These are phyloP conservation scores for Cotoneaster glaucophyllus DNA, from an alignment of 306 rosid genomes.

Conservation along the genomic window DNA sequence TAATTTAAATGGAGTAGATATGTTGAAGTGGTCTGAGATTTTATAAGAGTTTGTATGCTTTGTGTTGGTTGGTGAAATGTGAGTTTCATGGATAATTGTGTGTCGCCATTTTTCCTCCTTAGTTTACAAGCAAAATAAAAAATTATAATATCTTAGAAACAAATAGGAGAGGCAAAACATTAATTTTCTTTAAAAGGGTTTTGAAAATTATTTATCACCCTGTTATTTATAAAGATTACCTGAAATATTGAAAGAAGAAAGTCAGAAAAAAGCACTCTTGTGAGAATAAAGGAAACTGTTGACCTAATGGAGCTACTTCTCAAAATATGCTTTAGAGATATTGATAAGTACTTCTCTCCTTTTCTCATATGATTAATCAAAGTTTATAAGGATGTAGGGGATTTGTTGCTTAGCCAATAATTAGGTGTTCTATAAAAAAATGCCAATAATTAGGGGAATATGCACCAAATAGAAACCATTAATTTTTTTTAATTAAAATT, in stretches of 20 bases:
- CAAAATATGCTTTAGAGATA: not conserved
- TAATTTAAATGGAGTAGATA: slow-evolving; percentile 1
- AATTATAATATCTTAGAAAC: not conserved
- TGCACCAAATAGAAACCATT: not conserved
- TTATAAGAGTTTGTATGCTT: slow-evolving; percentile 18
- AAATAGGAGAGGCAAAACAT: not conserved
- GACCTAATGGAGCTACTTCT: not conserved
- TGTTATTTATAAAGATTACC: not conserved
- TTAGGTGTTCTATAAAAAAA: not conserved
- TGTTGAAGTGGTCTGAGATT: slow-evolving; percentile 10
- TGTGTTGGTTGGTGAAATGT: slow-evolving; percentile 67
- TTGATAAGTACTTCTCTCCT: not conserved
- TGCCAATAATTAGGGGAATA: not conserved
- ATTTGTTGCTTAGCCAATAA: not conserved
- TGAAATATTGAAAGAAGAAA: not conserved
- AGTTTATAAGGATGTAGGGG: not conserved
- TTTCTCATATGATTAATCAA: not conserved
- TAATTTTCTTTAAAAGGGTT: not conserved
- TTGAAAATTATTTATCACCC: not conserved
- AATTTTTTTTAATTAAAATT: too few relatives aligned
- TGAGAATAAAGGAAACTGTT: not conserved
- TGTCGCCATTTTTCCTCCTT: slow-evolving; percentile 42
- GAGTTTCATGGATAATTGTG: slow-evolving; percentile 62
- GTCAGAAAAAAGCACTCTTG: not conserved
- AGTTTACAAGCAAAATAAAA: slow-evolving; percentile 56